phyloP scores from a whole-genome alignment of 176 grass and related monocot genomes.

The Avena insularis region DNA sequence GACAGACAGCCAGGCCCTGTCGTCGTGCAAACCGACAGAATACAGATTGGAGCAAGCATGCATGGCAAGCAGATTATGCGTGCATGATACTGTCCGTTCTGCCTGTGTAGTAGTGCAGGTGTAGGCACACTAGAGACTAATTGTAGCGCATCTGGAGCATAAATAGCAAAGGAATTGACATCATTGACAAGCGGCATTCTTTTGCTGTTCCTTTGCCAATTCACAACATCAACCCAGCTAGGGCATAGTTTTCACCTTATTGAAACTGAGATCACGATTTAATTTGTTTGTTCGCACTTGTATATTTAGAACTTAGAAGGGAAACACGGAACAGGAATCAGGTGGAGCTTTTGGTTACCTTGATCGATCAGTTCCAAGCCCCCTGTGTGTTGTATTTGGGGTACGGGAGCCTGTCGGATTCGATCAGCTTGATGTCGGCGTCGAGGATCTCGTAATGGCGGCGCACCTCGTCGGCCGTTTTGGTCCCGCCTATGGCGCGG shows the following conservation, averaged over 20 bases:
- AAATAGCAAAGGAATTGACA: slow-evolving; percentile 2
- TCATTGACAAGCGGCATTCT: no score
- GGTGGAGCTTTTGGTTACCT: neutral
- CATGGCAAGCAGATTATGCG: slow-evolving; percentile 18
- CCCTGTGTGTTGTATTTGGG: slow-evolving; percentile 71
- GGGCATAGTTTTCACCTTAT: slow-evolving; percentile 5
- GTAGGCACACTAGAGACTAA: neutral
- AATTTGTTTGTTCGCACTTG: neutral
- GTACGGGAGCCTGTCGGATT: slow-evolving; percentile 57
- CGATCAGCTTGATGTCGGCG: slow-evolving; percentile 64
- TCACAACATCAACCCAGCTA: neutral
- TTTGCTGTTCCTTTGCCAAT: neutral
- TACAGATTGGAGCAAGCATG: slow-evolving; percentile 11
- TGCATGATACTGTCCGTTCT: slow-evolving; percentile 10
- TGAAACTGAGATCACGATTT: neutral
- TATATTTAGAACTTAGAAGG: neutral
- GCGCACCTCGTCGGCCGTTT: slow-evolving; percentile 80
- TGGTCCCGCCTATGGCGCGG: slow-evolving; percentile 70
- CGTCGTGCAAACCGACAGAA: slow-evolving; percentile 8
- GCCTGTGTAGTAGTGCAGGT: slow-evolving; percentile 21
- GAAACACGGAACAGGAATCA: neutral
- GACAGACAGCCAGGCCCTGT: neutral
- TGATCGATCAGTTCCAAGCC: slow-evolving; percentile 45
- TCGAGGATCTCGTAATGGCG: slow-evolving; percentile 71
- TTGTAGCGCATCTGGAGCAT: slow-evolving; percentile 12